These are phyloP conservation scores for Thuidium tamariscinum DNA, from an alignment of 225 moss, liverwort and hornwort genomes.

Conservation along the genomic window DNA sequence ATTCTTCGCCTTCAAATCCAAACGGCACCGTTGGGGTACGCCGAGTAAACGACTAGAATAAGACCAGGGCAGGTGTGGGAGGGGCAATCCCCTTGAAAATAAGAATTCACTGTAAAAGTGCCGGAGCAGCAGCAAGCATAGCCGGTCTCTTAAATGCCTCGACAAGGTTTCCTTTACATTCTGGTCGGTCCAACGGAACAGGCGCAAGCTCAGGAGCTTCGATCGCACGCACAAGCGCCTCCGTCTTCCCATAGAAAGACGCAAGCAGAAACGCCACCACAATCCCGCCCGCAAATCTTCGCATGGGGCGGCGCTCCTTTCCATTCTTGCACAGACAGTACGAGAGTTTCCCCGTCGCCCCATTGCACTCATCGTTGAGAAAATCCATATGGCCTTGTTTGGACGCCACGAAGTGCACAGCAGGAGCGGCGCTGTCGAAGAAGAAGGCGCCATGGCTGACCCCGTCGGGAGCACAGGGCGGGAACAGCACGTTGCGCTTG, in stretches of 20 bases:
- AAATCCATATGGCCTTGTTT: slow-evolving; percentile 87
- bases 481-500: slow-evolving; percentile 48
- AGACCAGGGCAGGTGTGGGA: background rate
- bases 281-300: slow-evolving; percentile 59
- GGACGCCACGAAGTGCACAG: slow-evolving; percentile 71
- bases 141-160: background rate
- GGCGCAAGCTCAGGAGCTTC: slow-evolving; percentile 31
- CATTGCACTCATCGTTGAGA: slow-evolving; percentile 54
- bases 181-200: slow-evolving; percentile 23
- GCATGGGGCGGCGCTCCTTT: slow-evolving; percentile 45
- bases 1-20: background rate
- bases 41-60: background rate
- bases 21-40: background rate
- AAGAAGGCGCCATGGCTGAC: slow-evolving; percentile 70
- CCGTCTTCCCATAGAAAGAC: slow-evolving; percentile 9
- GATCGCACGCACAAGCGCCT: slow-evolving; percentile 10
- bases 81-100: background rate
- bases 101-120: background rate
- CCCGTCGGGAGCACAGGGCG: slow-evolving; percentile 77
- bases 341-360: slow-evolving; percentile 36
- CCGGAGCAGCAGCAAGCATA: background rate
- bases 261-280: slow-evolving; percentile 43
- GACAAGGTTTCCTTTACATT: slow-evolving; percentile 22
- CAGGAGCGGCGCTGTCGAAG: slow-evolving; percentile 54
- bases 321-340: slow-evolving; percentile 69